Evolutionary conservation across 331 rosid genomes (phyloP).

Genomic region (Quercus lobata): DNA sequence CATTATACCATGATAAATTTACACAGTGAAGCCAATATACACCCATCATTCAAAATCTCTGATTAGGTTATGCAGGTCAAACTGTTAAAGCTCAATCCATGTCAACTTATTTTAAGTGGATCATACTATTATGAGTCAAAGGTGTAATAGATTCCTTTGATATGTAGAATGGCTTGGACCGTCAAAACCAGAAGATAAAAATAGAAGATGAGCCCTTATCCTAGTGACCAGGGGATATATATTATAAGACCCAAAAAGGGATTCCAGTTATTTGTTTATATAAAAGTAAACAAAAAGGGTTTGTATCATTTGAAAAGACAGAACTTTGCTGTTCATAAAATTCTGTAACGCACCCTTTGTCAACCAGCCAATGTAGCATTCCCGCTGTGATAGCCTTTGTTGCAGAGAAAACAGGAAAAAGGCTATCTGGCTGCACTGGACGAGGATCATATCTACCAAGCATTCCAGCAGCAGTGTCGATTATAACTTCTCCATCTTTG

Average conservation of each 20-base stretch:
- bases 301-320: neutral
- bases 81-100: no score
- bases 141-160: no score
- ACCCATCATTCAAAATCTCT: no score
- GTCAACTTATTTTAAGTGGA: no score
- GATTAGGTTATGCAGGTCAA: no score
- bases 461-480: slow-evolving; percentile 97
- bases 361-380: slow-evolving; percentile 96
- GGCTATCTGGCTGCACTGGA: slow-evolving; percentile 93
- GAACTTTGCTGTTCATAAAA: neutral
- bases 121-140: no score
- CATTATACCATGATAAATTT: no score
- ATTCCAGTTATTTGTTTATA: no score
- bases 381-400: slow-evolving; percentile 96
- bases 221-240: neutral
- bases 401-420: slow-evolving; percentile 87
- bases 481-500: slow-evolving; percentile 93
- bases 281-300: neutral
- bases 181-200: neutral
- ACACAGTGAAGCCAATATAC: no score
- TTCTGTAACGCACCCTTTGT: slow-evolving; percentile 62
- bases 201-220: neutral
- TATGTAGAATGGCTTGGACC: neutral
- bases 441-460: slow-evolving; percentile 99
- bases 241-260: no score